Evolutionary conservation across 2,329 filamentous ascomycete genomes (phyloP), one percentile per base, ranked within the genome.

Genomic region (Proliferodiscus dingleyae): DNA sequence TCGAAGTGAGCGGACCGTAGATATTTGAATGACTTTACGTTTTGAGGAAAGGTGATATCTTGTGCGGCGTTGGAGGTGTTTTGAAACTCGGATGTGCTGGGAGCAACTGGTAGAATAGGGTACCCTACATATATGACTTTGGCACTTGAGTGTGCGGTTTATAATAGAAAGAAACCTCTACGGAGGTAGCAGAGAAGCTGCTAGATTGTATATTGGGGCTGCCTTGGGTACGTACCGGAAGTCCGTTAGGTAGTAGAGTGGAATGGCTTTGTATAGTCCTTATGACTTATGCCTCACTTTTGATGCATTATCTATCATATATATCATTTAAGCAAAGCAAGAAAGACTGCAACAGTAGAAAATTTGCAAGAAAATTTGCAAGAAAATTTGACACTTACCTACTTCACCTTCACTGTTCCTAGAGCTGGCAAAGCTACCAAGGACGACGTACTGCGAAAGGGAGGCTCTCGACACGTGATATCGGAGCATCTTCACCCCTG

Each of bases 181-280:
- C 51, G 34, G 22, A 36, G 41, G 49, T 29, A 34, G 37, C 28
- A 37, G 40, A 46, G 43, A 44, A 40, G 26, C 28, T 36, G 40
- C 33, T 58, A 59, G 55, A 59, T 55, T 58, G 56, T 59, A 55
- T 48, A 53, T 47, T 44, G 37, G 37, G 41, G 36, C 41, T 34
- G 43, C 26, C 43, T 23, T 37, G 7, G 47, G 41, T 24, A 18
- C 29, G 19, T 26, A 26, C 24, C 24, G 23, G 32, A 32, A 15
- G 24, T 30, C 41, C 29, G 47, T n/a, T n/a, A n/a, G n/a, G n/a
- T n/a, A 39, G 41, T 40, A 18, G 28, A 23, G 21, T 36, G 36
- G 24, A 18, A 30, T 36, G 23, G 22, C 33, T 34, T 41, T 34
- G 32, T 26, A 36, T 13, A 36, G 33, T 19, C n/a, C 26, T 38